Percentiles rank a stretch among this genome's conserved stretches.
Conservation (phyloP, 139 green algal genomes). For the Picochlorum sp. region DNA sequence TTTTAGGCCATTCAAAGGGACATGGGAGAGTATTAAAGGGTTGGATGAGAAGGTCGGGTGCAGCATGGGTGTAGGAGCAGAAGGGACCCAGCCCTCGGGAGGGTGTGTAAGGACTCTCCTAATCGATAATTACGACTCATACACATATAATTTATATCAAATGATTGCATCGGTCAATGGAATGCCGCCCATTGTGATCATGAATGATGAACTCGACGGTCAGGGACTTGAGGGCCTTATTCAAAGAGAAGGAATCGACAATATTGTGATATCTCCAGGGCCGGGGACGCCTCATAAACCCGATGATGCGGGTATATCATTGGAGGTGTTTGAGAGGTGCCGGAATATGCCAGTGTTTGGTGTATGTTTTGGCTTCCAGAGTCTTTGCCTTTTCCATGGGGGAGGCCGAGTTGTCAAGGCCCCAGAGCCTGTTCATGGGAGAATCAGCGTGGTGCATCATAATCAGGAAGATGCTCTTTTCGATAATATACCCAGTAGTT, state of each 20-base stretch:
- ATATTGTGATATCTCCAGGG: constrained; percentile 92
- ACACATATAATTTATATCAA: constrained; percentile 98
- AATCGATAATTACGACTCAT: constrained; percentile 98
- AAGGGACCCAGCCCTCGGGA: too few relatives aligned
- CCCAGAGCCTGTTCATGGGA: constrained; percentile 85
- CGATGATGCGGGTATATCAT: constrained; percentile 76
- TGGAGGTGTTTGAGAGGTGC: constrained; percentile 44
- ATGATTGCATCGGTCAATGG: constrained; percentile 77
- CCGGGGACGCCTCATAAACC: constrained; percentile 70
- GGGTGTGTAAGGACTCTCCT: constrained; percentile 48
- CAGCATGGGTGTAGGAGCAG: too few relatives aligned
- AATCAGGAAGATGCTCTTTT: constrained; percentile 64
- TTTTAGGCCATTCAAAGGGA: too few relatives aligned
- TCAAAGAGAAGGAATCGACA: constrained; percentile 37
- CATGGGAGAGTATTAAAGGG: too few relatives aligned
- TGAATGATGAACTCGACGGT: constrained; percentile 70
- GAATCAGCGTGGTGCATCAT: constrained; percentile 66
- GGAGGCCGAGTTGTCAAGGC: constrained; percentile 35
- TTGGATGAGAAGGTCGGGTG: too few relatives aligned
- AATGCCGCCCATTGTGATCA: constrained; percentile 61
- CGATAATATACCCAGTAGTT: constrained; percentile 59
- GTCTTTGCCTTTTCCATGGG: constrained; percentile 70
- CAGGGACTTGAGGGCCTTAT: constrained; percentile 42
- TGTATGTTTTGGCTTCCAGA: constrained; percentile 95
- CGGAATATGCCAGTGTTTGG: constrained; percentile 76